Evolutionary conservation across 2,329 filamentous ascomycete genomes (phyloP).

Genomic region (Aspergillus oerlinghausenensis): DNA sequence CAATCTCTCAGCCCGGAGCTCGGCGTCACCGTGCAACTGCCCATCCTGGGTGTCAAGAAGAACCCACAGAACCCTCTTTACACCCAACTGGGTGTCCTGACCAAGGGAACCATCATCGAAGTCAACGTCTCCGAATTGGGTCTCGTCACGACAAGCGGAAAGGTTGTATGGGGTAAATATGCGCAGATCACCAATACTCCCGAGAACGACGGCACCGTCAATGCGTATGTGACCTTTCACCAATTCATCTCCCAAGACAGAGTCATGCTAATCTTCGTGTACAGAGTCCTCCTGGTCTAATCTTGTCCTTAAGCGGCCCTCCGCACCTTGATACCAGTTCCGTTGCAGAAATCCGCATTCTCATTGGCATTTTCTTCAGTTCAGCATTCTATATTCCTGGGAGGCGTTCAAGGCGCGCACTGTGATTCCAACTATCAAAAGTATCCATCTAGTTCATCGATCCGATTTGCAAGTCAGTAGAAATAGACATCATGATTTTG

Average conservation of each 20-base stretch:
- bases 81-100: slow-evolving; percentile 85
- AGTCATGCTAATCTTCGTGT: not conserved
- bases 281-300: slow-evolving; percentile 17
- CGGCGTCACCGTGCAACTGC: slow-evolving; percentile 81
- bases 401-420: slow-evolving; percentile 13
- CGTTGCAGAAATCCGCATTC: slow-evolving; percentile 6
- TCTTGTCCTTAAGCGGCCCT: not conserved
- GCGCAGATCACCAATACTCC: slow-evolving; percentile 58
- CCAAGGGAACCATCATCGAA: slow-evolving; percentile 79
- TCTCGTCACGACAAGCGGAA: slow-evolving; percentile 82
- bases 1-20: slow-evolving; percentile 56
- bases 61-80: slow-evolving; percentile 87
- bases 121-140: slow-evolving; percentile 92
- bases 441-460: not conserved
- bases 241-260: not conserved
- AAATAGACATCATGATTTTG: not conserved
- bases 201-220: slow-evolving; percentile 61
- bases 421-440: slow-evolving; percentile 5
- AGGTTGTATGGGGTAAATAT: slow-evolving; percentile 88
- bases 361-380: slow-evolving; percentile 1
- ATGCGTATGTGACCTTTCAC: slow-evolving; percentile 39
- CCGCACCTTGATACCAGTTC: slow-evolving; percentile 13
- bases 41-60: slow-evolving; percentile 74
- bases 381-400: slow-evolving; percentile 5
- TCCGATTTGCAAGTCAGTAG: not conserved